These are phyloP conservation scores for Kluyveromyces dobzhanskii DNA, from an alignment of 805 yeast species.

Conservation along the genomic window DNA sequence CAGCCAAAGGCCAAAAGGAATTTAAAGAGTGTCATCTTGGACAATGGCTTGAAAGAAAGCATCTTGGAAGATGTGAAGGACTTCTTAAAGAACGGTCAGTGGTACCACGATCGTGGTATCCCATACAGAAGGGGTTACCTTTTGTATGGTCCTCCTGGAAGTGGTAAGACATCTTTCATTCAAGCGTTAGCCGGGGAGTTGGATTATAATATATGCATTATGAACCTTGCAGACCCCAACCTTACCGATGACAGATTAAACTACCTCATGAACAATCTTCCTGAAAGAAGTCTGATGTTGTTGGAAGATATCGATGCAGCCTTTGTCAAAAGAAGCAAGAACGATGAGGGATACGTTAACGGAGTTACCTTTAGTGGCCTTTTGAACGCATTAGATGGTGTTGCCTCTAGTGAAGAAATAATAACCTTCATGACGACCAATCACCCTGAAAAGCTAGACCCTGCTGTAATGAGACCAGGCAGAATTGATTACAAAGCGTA, in stretches of 20 bases:
- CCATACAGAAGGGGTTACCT: conserved; percentile 94
- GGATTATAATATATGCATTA: conserved; percentile 89
- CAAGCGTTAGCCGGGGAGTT: conserved; percentile 95
- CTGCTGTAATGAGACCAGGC: conserved; percentile 92
- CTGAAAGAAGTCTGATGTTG: conserved; percentile 75
- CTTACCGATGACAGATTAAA: conserved; percentile 91
- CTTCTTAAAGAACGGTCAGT: conserved; percentile 68
- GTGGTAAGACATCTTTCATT: conserved; percentile 92
- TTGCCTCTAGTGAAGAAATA: conserved; percentile 94
- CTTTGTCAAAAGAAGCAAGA: conserved; percentile 71
- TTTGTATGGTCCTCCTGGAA: conserved; percentile 94
- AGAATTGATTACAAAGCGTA: conserved; percentile 79
- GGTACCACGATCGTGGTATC: conserved; percentile 96
- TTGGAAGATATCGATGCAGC: conserved; percentile 97
- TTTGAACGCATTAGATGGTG: conserved; percentile 92
- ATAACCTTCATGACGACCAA: conserved; percentile 97
- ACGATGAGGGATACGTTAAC: conserved; percentile 69
- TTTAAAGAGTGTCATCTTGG: conserved; percentile 79
- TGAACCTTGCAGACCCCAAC: conserved; percentile 84
- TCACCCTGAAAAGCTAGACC: conserved; percentile 89
- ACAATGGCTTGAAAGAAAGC: conserved; percentile 57
- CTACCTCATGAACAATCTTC: conserved; percentile 93
- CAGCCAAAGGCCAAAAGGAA: conserved; percentile 84
- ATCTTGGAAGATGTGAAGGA: conserved; percentile 70
- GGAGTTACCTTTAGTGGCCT: conserved; percentile 95